A percentile compares a stretch with the other conserved stretches of the same genome.
Evolutionary conservation across 1,139 yeast genomes (phyloP).

Genomic region (Taphrina wiesneri): DNA sequence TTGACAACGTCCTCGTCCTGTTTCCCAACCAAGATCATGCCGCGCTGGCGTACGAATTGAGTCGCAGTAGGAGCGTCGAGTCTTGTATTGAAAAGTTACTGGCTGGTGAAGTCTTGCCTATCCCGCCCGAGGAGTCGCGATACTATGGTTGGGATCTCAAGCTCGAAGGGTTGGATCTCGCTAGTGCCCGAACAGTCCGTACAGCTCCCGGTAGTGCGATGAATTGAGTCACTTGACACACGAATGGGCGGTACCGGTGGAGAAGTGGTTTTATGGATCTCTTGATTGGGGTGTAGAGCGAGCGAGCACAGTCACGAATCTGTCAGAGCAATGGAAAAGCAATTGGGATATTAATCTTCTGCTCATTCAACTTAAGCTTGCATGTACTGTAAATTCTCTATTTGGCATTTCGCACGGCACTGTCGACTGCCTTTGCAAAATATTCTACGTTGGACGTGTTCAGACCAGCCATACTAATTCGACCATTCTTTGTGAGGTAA

Average conservation of each 20-base stretch:
- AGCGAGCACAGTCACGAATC: neutral
- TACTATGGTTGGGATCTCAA: conserved; percentile 8
- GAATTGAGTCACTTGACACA: neutral
- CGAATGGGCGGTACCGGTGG: too few species aligned
- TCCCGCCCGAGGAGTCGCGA: conserved; percentile 28
- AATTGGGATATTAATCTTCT: neutral
- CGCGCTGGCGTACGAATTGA: conserved; percentile 37
- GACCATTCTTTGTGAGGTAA: conserved; percentile 61
- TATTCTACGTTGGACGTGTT: conserved; percentile 73
- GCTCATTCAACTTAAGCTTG: neutral
- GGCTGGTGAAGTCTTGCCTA: conserved; percentile 20
- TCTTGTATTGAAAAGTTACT: conserved; percentile 36
- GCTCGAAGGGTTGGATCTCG: conserved; percentile 2
- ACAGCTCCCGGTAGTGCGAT: neutral
- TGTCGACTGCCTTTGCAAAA: conserved; percentile 80
- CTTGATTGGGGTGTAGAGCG: neutral
- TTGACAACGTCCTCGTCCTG: conserved; percentile 32
- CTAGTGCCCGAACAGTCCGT: conserved; percentile 3
- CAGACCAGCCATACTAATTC: conserved; percentile 92
- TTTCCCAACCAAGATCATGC: conserved; percentile 33
- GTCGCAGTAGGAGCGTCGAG: conserved; percentile 34
- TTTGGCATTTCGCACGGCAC: conserved; percentile 54
- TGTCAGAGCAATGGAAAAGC: neutral
- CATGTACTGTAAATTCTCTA: neutral
- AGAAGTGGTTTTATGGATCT: too few species aligned